Base-by-base conservation (phyloP, 2,329 filamentous ascomycete genomes). In the Hypoxylon sp. region DNA sequence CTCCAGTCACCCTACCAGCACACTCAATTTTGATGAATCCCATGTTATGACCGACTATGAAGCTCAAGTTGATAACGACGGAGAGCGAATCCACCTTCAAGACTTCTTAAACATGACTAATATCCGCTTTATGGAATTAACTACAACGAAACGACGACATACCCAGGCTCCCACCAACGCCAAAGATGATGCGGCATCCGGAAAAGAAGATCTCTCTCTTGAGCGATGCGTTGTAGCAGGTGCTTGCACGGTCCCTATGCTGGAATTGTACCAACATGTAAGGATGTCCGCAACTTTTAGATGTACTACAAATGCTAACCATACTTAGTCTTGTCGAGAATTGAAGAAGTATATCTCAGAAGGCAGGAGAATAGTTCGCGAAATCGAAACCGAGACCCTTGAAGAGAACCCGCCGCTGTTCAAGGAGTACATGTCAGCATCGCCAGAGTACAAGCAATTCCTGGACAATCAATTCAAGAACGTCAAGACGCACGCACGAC, bases 381-480 rank as follows among this genome's bases (percentile, higher is more conserved):
- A 95, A 70, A 96, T 99, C 63, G 96, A 98, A 76, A 88, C 85
- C 0, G 93, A 97, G 74, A 97, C 94, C 0, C 89, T 92, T 65
- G 90, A 93, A 68, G 93, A 97, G 61, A 97, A 97, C 73, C 96
- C 96, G 7, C 88, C 93, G 0, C 84, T 99, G 1, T 97, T 99
- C 80, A 89, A 88, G 63, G 96, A 98, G 76, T 99, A 99, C 76
- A 88, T 96, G 68, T 89, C 90, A 8, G 95, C 95, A 24, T 87
- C 92, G 0, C 88, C 93, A 0, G 93, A 96, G 67, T 89, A 97
- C 75, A 93, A 92, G 74, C 80, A 88, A 2, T 84, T 96, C 54
- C 96, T 99, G 90, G 95, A 99, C 80, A 96, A 92, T 70, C 94
- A 98, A 76, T 96, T 99, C 83, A 96, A 97, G 78, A 97, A 98